Evolutionary conservation across 257 asterid genomes (phyloP).

Genomic region (Thymus quinquecostatus): DNA sequence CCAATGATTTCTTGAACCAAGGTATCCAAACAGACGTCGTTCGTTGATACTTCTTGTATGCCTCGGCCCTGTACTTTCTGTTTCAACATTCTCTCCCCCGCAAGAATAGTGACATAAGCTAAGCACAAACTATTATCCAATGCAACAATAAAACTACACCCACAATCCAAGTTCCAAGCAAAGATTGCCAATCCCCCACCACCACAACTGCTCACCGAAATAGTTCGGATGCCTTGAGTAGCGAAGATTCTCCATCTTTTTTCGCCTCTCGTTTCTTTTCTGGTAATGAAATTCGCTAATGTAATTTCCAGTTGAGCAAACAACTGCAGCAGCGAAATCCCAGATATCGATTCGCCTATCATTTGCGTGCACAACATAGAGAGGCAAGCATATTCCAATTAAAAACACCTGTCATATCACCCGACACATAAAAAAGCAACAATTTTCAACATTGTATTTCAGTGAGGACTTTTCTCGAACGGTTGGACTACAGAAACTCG

Average conservation of each 20-base stretch:
- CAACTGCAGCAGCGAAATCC: conserved; percentile 59
- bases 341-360: conserved; percentile 48
- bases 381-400: conserved; percentile 84
- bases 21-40: conserved; percentile 87
- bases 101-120: conserved; percentile 84
- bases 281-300: conserved; percentile 61
- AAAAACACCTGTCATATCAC: conserved; percentile 61
- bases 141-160: conserved; percentile 68
- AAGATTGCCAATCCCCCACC: conserved; percentile 90
- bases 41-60: conserved; percentile 65
- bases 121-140: conserved; percentile 71
- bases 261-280: conserved; percentile 53
- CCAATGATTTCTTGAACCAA: conserved; percentile 67
- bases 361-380: conserved; percentile 66
- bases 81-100: conserved; percentile 77
- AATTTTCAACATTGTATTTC: conserved; percentile 7
- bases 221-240: conserved; percentile 93
- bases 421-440: background rate
- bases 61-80: conserved; percentile 74
- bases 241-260: conserved; percentile 49
- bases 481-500: background rate
- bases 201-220: conserved; percentile 96
- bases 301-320: conserved; percentile 67
- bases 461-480: conserved; percentile 42
- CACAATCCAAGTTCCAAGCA: conserved; percentile 70